Conservation (phyloP, 257 asterid species). For the Capsicum pubescens region DNA sequence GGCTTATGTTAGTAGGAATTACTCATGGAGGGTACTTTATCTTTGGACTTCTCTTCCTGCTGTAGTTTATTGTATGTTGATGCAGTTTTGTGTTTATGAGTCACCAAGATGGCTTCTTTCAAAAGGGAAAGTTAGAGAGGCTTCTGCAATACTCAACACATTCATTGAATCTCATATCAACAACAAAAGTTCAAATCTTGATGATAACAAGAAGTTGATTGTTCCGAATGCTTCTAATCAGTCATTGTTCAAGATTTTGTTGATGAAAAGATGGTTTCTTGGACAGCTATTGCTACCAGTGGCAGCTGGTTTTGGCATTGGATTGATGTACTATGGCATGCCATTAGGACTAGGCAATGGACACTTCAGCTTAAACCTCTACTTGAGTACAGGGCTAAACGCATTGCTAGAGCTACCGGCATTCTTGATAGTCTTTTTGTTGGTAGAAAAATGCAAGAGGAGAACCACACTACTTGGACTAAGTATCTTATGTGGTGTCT, state of each 20-base stretch:
- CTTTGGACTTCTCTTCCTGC: conserved; percentile 45
- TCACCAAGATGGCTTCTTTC: conserved; percentile 59
- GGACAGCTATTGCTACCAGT: conserved; percentile 30
- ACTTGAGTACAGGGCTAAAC: conserved; percentile 43
- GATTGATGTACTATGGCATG: conserved; percentile 51
- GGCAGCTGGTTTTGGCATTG: conserved; percentile 46
- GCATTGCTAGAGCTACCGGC: conserved; percentile 48
- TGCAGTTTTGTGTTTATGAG: conserved; percentile 45
- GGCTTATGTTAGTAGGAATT: conserved; percentile 42
- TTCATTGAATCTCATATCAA: not conserved
- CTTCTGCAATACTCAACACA: conserved; percentile 30
- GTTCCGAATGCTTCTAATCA: not conserved
- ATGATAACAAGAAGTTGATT: conserved; percentile 11
- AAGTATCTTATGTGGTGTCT: conserved; percentile 38
- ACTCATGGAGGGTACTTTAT: conserved; percentile 57
- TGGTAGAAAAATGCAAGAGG: conserved; percentile 40
- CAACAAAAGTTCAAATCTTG: not conserved
- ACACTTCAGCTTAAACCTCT: conserved; percentile 44
- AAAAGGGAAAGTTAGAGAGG: conserved; percentile 38
- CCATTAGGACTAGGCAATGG: conserved; percentile 53
- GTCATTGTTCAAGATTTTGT: conserved; percentile 26
- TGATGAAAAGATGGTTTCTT: conserved; percentile 26
- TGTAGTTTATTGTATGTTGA: conserved; percentile 40
- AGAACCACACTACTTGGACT: conserved; percentile 39
- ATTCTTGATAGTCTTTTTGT: conserved; percentile 31